Base-by-base conservation (phyloP, 306 rosid genomes). In the Glycyrrhiza uralensis region DNA sequence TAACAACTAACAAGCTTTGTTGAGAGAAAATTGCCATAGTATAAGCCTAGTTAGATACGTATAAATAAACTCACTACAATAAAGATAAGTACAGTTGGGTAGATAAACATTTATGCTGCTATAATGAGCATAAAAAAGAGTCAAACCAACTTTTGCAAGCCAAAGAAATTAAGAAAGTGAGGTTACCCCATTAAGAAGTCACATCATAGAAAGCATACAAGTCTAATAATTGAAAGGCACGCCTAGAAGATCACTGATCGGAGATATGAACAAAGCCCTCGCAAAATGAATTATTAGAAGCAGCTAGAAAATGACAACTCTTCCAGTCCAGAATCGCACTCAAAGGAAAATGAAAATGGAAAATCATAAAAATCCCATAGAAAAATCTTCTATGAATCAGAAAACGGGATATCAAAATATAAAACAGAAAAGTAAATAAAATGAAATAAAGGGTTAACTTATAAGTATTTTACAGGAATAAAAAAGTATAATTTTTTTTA, bases 161-260 rank as follows among this genome's bases (percentile, higher is more conserved):
- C 33, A 66, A 72, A 44, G 44, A 75, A 62, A 56, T 15, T 55
- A 72, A 44, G 44, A 75, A 62, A 56, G 23, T 55, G 51, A 42
- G 50, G 19, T 70, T 44, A 24, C 15, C 63, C 61, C 51, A 70
- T 46, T 2, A 29, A 45, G 60, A 54, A 41, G 57, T 55, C 41
- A 74, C 33, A 69, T 73, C 35, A 69, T 28, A 38, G 22, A 60
- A 64, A 82, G 55, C 62, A 74, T n/a, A 52, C 57, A 15, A 46
- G 24, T 39, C 59, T 42, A 68, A 32, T 51, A 51, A 58, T 41
- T 60, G 47, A 51, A 47, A 19, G 22, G 19, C 29, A 69, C 52
- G 20, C 14, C 60, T 35, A 18, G 38, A 73, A 14, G 23, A 71
- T 76, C 22, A 60, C 22, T 47, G 52, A 49, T 66, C 20, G n/a